Conservation (phyloP, 2,329 filamentous ascomycete genomes). For the Penicillium sp. region DNA sequence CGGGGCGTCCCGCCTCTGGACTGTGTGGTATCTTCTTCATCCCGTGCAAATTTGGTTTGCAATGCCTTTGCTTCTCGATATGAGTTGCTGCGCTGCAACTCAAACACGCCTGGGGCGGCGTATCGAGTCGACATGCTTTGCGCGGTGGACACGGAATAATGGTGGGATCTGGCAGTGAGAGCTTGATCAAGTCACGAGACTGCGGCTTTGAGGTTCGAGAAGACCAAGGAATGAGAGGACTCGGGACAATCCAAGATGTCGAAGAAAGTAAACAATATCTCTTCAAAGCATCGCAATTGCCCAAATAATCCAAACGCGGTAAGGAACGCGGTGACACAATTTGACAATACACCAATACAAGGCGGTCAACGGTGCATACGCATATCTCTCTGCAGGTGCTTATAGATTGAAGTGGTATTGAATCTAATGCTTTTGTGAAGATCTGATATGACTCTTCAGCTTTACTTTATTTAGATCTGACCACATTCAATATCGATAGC, state of each 20-base stretch:
- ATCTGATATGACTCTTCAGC: too few relatives aligned
- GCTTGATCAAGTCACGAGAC: background rate
- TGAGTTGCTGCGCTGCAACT: constrained; percentile 23
- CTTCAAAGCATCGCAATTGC: constrained; percentile 5
- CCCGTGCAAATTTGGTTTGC: constrained; percentile 18
- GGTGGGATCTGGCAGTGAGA: background rate
- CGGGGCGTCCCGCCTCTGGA: constrained; percentile 19
- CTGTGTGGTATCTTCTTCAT: constrained; percentile 13
- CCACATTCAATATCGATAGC: too few relatives aligned
- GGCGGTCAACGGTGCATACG: constrained; percentile 1
- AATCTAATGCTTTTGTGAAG: too few relatives aligned
- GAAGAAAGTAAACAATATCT: background rate
- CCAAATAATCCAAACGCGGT: constrained; percentile 3
- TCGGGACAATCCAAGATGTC: background rate
- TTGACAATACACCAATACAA: constrained; percentile 4
- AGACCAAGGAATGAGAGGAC: background rate
- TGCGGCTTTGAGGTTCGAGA: background rate
- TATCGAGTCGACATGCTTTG: constrained; percentile 29
- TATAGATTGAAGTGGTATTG: too few relatives aligned
- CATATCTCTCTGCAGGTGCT: too few relatives aligned
- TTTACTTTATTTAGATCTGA: too few relatives aligned
- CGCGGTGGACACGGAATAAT: background rate
- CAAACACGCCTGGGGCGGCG: constrained; percentile 26
- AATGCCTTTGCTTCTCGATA: constrained; percentile 12
- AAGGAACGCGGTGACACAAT: constrained; percentile 4